Percentiles rank a stretch among this genome's conserved stretches.
Evolutionary conservation across 176 grass and related monocot genomes (phyloP).

Genomic region (Canna indica): DNA sequence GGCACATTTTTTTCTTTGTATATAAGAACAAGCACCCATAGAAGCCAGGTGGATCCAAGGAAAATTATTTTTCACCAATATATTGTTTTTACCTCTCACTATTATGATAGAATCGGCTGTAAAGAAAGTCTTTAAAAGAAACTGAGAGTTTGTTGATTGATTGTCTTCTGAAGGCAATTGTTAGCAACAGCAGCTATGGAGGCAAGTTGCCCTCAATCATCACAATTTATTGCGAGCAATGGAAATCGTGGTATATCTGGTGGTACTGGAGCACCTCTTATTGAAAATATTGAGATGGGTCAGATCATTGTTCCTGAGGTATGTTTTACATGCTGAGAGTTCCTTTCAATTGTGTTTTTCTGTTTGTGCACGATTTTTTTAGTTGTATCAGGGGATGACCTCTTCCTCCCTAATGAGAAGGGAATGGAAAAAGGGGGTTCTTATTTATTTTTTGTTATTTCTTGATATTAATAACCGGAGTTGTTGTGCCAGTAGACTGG

Average conservation of each 20-base stretch:
- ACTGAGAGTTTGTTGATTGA: not conserved
- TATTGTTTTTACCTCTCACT: too few species aligned
- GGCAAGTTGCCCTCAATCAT: conserved; percentile 36
- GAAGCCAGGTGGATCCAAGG: too few species aligned
- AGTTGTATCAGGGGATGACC: not conserved
- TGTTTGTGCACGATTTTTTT: not conserved
- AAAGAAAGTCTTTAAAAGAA: conserved; percentile 31
- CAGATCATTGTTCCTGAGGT: conserved; percentile 91
- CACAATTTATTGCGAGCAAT: conserved; percentile 57
- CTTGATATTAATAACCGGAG: not conserved
- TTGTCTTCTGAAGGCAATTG: conserved; percentile 16
- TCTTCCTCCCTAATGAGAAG: not conserved
- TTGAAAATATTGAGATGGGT: conserved; percentile 69
- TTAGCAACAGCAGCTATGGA: conserved; percentile 13
- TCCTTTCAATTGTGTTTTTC: not conserved
- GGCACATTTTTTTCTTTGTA: too few species aligned
- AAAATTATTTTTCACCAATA: too few species aligned
- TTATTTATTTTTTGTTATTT: not conserved
- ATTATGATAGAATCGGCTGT: not conserved
- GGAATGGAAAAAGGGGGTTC: too few species aligned
- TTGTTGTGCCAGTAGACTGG: not conserved
- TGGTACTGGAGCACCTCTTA: conserved; percentile 58
- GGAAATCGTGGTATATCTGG: conserved; percentile 26
- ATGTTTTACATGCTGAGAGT: conserved; percentile 22
- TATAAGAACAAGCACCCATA: too few species aligned